Base-by-base conservation (phyloP, 1,284 basidiomycete genomes). In the Tilletia horrida region DNA sequence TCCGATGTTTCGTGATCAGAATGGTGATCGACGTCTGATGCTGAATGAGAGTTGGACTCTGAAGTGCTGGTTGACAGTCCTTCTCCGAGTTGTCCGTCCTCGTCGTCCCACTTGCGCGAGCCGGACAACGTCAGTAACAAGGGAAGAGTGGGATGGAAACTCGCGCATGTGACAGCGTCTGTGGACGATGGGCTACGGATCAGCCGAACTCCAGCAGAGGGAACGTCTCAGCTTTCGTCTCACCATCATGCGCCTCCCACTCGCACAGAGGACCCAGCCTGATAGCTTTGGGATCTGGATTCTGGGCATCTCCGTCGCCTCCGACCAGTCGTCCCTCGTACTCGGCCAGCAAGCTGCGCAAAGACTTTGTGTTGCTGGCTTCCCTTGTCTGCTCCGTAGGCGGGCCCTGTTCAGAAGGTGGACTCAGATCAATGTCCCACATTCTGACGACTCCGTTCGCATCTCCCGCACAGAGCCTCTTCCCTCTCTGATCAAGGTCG, bases 401-500 rank as follows among this genome's bases (percentile, higher is more conserved):
- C 23, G 21, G 23, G 21, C n/a, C 18, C 1, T 3, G 4, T 27
- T 11, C 13, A 8, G 47, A 9, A 23, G 47, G 57, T 73, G 69
- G 40, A 72, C 68, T 18, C 66, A 14, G 29, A 14, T 40, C 35
- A 8, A 70, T 42, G 23, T 62, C 64, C 76, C 76, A 78, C 1
- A 76, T n/a, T 11, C 64, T 50, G 18, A 76, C 55, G 29, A 14
- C 48, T 13, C 76, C 76, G 0, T 67, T 1, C 14, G 69, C 59
- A 48, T 74, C 71, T 11, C 76, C 76, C 0, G 75, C 62, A 8
- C 67, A 69, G 8, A 78, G 69, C 71, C 71, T 68, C 9, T 74
- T 45, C 3, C 76, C 75, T 7, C 72, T 70, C 68, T 70, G 75
- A 50, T 78, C 75, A 0, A 78, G 47, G 62, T 76, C 70, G 64